Evolutionary conservation across 257 asterid species (phyloP).

Genomic region (Solanum rostratum): DNA sequence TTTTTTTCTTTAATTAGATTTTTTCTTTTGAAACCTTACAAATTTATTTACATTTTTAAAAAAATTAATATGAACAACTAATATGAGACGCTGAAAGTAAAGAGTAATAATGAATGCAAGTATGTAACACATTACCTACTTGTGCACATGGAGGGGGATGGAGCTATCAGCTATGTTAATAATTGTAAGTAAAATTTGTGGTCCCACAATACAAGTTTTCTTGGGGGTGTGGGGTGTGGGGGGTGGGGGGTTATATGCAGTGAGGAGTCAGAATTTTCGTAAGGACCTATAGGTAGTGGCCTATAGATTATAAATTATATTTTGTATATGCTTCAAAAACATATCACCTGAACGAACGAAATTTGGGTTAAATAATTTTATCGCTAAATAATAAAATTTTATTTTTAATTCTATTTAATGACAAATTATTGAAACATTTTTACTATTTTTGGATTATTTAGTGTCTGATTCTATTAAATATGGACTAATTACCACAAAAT

Average conservation of each 20-base stretch:
- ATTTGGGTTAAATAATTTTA: neutral
- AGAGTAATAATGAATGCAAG: neutral
- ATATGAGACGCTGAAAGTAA: neutral
- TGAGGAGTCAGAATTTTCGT: too few species aligned
- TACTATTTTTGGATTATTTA: neutral
- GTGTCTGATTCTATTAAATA: neutral
- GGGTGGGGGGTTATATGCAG: too few species aligned
- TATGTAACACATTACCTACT: neutral
- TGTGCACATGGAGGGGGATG: neutral
- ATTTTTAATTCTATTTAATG: neutral
- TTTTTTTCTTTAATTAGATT: too few species aligned
- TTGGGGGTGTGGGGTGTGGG: neutral
- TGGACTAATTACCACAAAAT: too few species aligned
- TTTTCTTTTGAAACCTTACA: neutral
- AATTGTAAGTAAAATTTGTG: neutral
- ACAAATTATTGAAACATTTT: neutral
- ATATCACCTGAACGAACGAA: neutral
- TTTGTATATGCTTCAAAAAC: neutral
- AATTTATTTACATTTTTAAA: neutral
- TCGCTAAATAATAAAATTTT: neutral
- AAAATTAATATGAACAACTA: neutral
- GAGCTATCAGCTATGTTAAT: neutral
- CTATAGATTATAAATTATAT: too few species aligned
- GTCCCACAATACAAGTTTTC: neutral
- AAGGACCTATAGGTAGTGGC: too few species aligned